Conservation (phyloP, 176 grass and related monocot genomes). For the Musa acuminata region DNA sequence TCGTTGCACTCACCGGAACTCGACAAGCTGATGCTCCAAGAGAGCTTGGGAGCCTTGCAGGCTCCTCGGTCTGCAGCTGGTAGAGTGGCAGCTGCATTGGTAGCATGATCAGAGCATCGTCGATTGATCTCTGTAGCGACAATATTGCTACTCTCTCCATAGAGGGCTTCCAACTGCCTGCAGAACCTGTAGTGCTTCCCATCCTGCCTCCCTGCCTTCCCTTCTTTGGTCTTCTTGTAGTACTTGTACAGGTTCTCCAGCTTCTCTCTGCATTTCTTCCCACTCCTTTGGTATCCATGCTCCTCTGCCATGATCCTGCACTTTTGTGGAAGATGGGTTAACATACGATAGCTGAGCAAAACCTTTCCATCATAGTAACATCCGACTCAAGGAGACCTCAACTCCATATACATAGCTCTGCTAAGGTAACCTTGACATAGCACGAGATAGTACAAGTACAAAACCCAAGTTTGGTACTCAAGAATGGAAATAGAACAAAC, state of each 20-base stretch:
- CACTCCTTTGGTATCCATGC: conserved; percentile 68
- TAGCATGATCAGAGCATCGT: neutral
- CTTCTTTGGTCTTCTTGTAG: conserved; percentile 94
- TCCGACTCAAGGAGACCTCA: no score
- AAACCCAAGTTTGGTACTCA: no score
- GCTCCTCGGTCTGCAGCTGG: neutral
- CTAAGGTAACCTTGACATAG: no score
- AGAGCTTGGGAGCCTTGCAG: neutral
- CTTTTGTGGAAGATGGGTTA: neutral
- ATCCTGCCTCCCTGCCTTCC: conserved; percentile 52
- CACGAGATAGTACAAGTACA: no score
- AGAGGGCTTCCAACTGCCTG: conserved; percentile 77
- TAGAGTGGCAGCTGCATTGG: neutral
- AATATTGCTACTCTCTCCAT: conserved; percentile 24
- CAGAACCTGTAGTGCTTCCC: conserved; percentile 84
- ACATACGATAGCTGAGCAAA: no score
- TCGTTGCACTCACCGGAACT: neutral
- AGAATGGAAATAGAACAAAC: no score
- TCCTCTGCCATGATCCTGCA: conserved; percentile 59
- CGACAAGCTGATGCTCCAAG: neutral
- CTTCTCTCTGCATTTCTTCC: conserved; percentile 96
- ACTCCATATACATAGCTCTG: no score
- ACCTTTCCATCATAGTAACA: no score
- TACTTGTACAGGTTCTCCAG: conserved; percentile 98
- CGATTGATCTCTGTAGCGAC: neutral